Base-by-base conservation (phyloP, 371 early-diverging fungal species). In the Mucor plumbeus region DNA sequence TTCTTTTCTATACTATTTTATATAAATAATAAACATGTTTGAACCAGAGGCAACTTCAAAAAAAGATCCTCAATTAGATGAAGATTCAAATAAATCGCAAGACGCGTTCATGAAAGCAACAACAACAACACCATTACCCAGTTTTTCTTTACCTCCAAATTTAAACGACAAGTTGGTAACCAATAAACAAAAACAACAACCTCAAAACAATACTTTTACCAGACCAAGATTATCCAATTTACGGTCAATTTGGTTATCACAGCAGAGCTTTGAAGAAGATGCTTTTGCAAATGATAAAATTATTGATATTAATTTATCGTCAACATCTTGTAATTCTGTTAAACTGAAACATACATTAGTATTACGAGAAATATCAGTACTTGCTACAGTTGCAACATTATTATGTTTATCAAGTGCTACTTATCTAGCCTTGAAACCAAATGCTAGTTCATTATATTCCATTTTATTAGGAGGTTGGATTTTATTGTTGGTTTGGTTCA, bases 201-300 rank as follows among this genome's bases (percentile, higher is more conserved):
- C 53, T 17, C 19, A 40, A 19, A 64, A 21, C 21, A 21, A 26
- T 26, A 26, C 26, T 26, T 26, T 26, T 1, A 53, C 10, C 39
- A 31, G 77, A 56, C 79, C 79, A 3, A 66, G 67, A 41, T 41
- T 76, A n/a, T 55, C 76, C 17, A 65, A 76, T 26, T 43, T 79
- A 41, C 67, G 73, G 5, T 76, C 79, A 2, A 64, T 44, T 0
- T 76, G 77, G 77, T 35, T 72, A n/a, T 70, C 74, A 0, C 70
- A 65, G 36, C 58, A 58, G 44, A 62, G 19, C n/a, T 43, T 44
- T 8, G 60, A 66, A 43, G 61, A 63, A 17, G 53, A 47, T 36
- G 38, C 50, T 2, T 54, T 47, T 66, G 40, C 54, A n/a, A 47
- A 67, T 17, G 61, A 68, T 34, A 64, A 63, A 47, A 35, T 31